phyloP scores from a whole-genome alignment of 1,139 yeast species.

The Lodderomyces orthopsilosis region DNA sequence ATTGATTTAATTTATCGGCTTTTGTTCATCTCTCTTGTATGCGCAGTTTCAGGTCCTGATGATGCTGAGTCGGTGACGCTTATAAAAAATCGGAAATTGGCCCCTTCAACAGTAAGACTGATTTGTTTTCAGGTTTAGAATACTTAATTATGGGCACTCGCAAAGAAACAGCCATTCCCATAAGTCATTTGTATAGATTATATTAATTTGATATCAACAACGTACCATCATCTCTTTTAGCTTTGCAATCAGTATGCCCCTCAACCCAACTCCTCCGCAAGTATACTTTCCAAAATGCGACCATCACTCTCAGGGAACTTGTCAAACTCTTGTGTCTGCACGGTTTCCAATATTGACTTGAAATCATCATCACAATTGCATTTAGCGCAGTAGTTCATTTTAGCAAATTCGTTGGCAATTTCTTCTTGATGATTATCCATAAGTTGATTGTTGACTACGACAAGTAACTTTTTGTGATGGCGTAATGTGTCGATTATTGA shows the following conservation, averaged over 20 bases:
- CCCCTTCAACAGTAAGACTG: too few species aligned
- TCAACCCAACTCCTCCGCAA: conserved; percentile 10
- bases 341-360: conserved; percentile 1
- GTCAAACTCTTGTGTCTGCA: conserved; percentile 7
- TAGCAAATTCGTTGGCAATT: conserved; percentile 59
- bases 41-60: too few species aligned
- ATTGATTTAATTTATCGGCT: too few species aligned
- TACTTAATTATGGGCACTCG: too few species aligned
- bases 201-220: neutral
- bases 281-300: conserved; percentile 10
- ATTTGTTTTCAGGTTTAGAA: too few species aligned
- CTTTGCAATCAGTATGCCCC: neutral
- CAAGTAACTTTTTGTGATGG: conserved; percentile 54
- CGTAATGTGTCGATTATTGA: conserved; percentile 79
- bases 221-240: too few species aligned
- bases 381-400: conserved; percentile 16
- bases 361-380: conserved; percentile 11
- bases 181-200: too few species aligned
- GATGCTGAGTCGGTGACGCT: too few species aligned
- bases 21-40: too few species aligned
- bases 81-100: too few species aligned
- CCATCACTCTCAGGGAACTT: conserved; percentile 9
- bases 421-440: conserved; percentile 90
- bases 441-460: conserved; percentile 63
- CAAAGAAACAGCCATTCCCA: too few species aligned